These are phyloP conservation scores for Apiotrichum gracile DNA, from an alignment of 1,284 basidiomycete species.

Conservation along the genomic window DNA sequence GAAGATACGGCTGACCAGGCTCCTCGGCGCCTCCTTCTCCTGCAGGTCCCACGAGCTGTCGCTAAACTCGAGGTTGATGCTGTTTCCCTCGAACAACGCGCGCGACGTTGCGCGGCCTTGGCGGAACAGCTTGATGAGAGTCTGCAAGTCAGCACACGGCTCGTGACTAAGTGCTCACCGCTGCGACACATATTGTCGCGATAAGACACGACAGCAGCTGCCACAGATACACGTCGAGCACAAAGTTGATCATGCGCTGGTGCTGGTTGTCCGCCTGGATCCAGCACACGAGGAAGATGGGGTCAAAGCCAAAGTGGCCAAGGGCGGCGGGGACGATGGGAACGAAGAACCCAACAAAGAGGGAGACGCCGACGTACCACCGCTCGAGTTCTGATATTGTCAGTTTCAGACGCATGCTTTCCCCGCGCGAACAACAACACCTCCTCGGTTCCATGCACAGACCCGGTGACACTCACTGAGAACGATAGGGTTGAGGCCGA, in stretches of 20 bases:
- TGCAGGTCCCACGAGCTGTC: slow-evolving; percentile 18
- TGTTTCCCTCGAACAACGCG: slow-evolving; percentile 21
- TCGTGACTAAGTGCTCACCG: slow-evolving; percentile 12
- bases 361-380: slow-evolving; percentile 20
- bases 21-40: background rate
- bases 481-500: slow-evolving; percentile 30
- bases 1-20: background rate
- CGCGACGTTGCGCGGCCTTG: slow-evolving; percentile 26
- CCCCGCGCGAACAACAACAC: no score
- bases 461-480: slow-evolving; percentile 17
- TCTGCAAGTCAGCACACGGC: slow-evolving; percentile 9
- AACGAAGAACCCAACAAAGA: slow-evolving; percentile 15
- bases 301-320: slow-evolving; percentile 22
- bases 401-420: no score
- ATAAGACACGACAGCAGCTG: slow-evolving; percentile 28
- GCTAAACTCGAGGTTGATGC: slow-evolving; percentile 17
- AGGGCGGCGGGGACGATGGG: slow-evolving; percentile 20
- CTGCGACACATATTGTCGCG: slow-evolving; percentile 20
- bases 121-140: slow-evolving; percentile 25
- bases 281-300: slow-evolving; percentile 15
- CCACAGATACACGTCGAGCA: slow-evolving; percentile 36
- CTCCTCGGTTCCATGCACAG: background rate
- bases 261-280: slow-evolving; percentile 7
- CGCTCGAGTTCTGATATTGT: slow-evolving; percentile 12
- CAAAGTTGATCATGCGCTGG: slow-evolving; percentile 18